A percentile compares a stretch with the other conserved stretches of the same genome.
Evolutionary conservation across 2,329 filamentous ascomycete species (phyloP).

Genomic region (Cordyceps farinosa): DNA sequence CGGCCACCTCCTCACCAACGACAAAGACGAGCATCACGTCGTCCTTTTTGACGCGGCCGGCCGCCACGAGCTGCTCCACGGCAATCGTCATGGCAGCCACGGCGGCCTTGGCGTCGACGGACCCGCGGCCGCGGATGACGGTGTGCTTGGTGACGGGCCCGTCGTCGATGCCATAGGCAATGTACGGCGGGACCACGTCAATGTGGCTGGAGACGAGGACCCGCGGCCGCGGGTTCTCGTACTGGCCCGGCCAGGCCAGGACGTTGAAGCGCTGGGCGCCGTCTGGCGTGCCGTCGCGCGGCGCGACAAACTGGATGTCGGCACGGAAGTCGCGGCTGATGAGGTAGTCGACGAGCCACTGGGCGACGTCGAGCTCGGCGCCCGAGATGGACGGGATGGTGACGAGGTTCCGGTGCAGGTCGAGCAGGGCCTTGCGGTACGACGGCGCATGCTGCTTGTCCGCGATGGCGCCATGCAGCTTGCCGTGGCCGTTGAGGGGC

Average conservation of each 20-base stretch:
- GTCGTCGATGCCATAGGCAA: constrained; percentile 60
- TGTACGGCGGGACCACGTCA: constrained; percentile 71
- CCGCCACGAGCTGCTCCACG: constrained; percentile 50
- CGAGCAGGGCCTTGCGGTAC: constrained; percentile 55
- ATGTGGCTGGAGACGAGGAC: constrained; percentile 78
- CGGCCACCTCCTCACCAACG: constrained; percentile 78
- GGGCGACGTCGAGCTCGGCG: constrained; percentile 64
- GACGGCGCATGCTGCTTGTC: constrained; percentile 28
- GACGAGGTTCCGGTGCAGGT: constrained; percentile 72
- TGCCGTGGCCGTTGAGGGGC: not conserved
- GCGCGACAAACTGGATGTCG: constrained; percentile 39
- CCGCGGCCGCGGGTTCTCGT: constrained; percentile 47
- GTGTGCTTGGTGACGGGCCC: constrained; percentile 42
- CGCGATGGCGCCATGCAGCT: not conserved
- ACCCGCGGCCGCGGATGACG: constrained; percentile 67
- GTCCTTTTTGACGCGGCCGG: constrained; percentile 38
- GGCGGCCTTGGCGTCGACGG: constrained; percentile 66
- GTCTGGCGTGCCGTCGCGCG: constrained; percentile 27
- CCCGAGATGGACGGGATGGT: constrained; percentile 68
- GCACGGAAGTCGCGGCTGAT: constrained; percentile 42
- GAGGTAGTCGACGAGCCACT: constrained; percentile 67
- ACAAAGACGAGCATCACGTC: constrained; percentile 63
- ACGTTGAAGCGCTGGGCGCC: constrained; percentile 61
- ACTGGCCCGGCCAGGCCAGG: constrained; percentile 59
- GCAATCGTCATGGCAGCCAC: constrained; percentile 74